Evolutionary conservation across 805 yeast species (phyloP), one percentile per base, ranked within the genome.

Genomic region (Yamadazyma tumulicola): DNA sequence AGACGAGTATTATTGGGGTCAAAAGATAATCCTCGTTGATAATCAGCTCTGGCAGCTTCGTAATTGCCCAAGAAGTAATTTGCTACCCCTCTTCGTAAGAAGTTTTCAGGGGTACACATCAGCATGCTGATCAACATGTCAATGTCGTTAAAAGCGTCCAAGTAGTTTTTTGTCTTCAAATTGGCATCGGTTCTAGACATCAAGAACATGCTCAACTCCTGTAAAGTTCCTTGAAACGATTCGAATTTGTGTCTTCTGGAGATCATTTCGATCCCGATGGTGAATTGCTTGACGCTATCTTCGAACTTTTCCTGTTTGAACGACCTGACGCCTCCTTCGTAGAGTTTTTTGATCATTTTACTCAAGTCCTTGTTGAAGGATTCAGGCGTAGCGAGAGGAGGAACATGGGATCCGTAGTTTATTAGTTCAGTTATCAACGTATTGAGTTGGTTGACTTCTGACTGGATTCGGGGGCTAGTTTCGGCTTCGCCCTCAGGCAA

Each of bases 11-110:
- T 77, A 26, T 63, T 64, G 26, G 78, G 76, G 39, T 64, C 74
- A 47, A 82, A 74, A n/a, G 81, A 65, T 38, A 84, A 64, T 0
- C 89, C 94, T 53, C 89, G 72, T 57, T 82, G 89, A 48, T 81
- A 72, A 47, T 77, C 83, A 2, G 75, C 74, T 41, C 77, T 75
- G 2, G 88, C 82, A 6, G 69, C 76, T 29, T 72, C 73, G 39
- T 74, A 70, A 53, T 77, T 76, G 1, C 82, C 85, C 52, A 84
- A 61, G 47, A 81, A 77, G 46, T 61, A 59, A 45, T 71, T 66
- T 29, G 84, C 77, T 31, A 82, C 78, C 1, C 87, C 83, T 48
- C 81, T 72, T 61, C 93, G 73, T 35, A 82, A 65, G 50, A 80
- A 81, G 52, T 83, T 81, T 34, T 84, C 93, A 1, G 89, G 78